phyloP scores from a whole-genome alignment of 2,329 filamentous ascomycete genomes.

The Sporothrix sp. region DNA sequence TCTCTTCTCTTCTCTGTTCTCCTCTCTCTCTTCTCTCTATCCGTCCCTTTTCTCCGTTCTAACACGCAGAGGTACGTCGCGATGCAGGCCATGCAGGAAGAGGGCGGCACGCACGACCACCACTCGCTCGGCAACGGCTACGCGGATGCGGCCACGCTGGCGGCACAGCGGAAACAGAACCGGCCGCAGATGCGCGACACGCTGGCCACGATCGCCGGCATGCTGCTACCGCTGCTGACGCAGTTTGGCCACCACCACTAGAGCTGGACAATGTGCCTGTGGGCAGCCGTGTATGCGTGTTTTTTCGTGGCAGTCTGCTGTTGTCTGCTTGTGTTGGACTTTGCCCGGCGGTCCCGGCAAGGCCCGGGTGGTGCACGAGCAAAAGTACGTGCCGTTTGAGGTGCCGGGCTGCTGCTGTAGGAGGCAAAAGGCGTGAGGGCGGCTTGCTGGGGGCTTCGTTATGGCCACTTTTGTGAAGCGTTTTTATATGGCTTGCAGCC shows the following conservation, averaged over 20 bases:
- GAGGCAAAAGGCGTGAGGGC: too few species aligned
- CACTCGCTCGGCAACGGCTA: slow-evolving; percentile 42
- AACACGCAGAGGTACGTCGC: slow-evolving; percentile 68
- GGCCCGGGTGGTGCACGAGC: too few species aligned
- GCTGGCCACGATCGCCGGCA: slow-evolving; percentile 60
- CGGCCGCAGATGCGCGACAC: slow-evolving; percentile 59
- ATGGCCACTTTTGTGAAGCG: not conserved
- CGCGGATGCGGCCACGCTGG: slow-evolving; percentile 33
- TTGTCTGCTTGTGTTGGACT: not conserved
- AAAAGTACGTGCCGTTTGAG: too few species aligned
- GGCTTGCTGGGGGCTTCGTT: too few species aligned
- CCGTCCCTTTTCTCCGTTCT: not conserved
- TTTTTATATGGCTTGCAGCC: not conserved
- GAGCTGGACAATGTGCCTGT: not conserved
- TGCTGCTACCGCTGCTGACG: slow-evolving; percentile 67
- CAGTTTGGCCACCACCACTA: slow-evolving; percentile 68
- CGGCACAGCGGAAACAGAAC: slow-evolving; percentile 39
- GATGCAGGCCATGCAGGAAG: slow-evolving; percentile 96
- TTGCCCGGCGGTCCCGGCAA: not conserved
- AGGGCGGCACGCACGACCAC: slow-evolving; percentile 43
- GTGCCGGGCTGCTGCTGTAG: too few species aligned
- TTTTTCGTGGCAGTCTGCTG: not conserved
- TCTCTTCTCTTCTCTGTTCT: too few species aligned
- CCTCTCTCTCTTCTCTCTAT: not conserved
- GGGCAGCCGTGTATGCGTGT: not conserved